phyloP scores from a whole-genome alignment of 805 yeast genomes.

The Zygosaccharomyces gambellarensis region DNA sequence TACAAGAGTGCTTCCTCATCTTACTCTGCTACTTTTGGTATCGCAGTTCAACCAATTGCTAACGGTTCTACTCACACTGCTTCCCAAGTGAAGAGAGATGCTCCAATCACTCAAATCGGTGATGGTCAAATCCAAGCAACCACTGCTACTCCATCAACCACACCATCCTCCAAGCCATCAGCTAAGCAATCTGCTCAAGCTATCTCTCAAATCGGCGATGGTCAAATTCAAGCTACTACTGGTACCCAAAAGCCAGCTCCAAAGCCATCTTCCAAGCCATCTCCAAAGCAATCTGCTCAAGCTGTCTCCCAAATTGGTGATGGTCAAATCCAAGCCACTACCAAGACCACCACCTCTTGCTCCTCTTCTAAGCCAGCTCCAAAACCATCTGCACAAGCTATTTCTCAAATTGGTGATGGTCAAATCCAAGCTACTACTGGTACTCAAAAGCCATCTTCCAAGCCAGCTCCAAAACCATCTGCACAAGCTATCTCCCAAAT shows the following conservation, averaged over 20 bases:
- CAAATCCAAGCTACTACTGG: constrained; percentile 44
- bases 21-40: constrained; percentile 39
- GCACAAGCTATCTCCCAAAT: constrained; percentile 40
- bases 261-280: constrained; percentile 2
- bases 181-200: constrained; percentile 34
- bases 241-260: constrained; percentile 9
- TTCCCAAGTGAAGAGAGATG: constrained; percentile 37
- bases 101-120: constrained; percentile 43
- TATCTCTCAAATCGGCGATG: constrained; percentile 31
- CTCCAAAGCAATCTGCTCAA: constrained; percentile 16
- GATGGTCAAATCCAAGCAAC: constrained; percentile 53
- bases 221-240: constrained; percentile 37
- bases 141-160: constrained; percentile 32
- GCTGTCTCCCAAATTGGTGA: constrained; percentile 45
- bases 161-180: constrained; percentile 20
- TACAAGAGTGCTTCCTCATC: constrained; percentile 37
- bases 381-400: constrained; percentile 32
- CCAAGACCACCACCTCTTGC: constrained; percentile 24
- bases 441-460: constrained; percentile 10
- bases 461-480: constrained; percentile 12
- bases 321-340: constrained; percentile 35
- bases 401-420: constrained; percentile 51
- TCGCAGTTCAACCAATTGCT: constrained; percentile 39
- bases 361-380: constrained; percentile 12
- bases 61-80: constrained; percentile 22